Base-by-base conservation (phyloP, 1,284 basidiomycete genomes). In the Puccinia triticina region DNA sequence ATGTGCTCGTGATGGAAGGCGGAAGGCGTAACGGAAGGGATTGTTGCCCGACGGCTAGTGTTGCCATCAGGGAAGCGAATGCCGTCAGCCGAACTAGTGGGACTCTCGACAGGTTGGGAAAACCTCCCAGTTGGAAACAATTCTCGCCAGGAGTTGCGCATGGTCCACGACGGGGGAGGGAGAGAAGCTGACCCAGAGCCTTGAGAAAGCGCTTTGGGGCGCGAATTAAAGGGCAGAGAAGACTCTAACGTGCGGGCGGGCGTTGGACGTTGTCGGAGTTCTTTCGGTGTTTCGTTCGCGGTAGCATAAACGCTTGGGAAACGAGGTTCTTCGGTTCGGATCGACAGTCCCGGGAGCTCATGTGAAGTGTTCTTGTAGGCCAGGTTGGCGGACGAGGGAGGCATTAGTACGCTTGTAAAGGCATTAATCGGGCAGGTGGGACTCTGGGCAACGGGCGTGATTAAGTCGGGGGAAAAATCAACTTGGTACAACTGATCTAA, bases 61-160 rank as follows among this genome's bases (percentile, higher is more conserved):
- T n/a, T 1, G 0, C 34, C 48, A 16, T 73, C 71, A 34, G 71
- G 71, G 48, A 53, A 73, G 14, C 71, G 71, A n/a, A 53, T 73
- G 21, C 48, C 53, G 18, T 73, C 71, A 53, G 55, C 53, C 48
- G 71, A 73, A 32, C 48, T 73, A 32, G 53, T 37, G 32, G 71
- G 71, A 29, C 71, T 73, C 26, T 73, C 71, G 32, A 73, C 71
- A 14, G 29, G 71, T 8, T 50, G 71, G 21, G 53, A 50, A 73
- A 12, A 37, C 10, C 50, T 55, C 18, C 50, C 53, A 16, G 2
- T 73, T 16, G 71, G 71, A 73, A 55, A 34, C 48, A 73, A 73
- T 73, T 73, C 71, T 55, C 50, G 71, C 71, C 71, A 73, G 14
- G 71, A 73, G 34, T 73, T n/a, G 29, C 71, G 71, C 71, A 73